Evolutionary conservation across 1,139 yeast genomes (phyloP).

Genomic region (Debaryomycetaceae sp.): DNA sequence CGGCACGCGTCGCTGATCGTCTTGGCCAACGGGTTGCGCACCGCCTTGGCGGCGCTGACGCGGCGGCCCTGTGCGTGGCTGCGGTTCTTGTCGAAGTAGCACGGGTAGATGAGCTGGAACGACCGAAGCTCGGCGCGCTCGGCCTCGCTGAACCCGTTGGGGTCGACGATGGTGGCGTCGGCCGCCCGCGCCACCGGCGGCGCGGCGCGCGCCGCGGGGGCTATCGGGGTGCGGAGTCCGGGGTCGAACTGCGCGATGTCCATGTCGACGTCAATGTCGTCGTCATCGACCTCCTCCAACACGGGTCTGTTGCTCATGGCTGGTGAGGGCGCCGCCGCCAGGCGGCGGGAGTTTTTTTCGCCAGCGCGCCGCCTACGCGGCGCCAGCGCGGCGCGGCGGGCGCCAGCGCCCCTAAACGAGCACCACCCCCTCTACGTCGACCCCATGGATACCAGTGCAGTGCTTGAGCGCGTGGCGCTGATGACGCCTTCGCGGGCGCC

Average conservation of each 20-base stretch:
- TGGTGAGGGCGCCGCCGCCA: slow-evolving; percentile 9
- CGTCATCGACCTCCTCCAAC: slow-evolving; percentile 82
- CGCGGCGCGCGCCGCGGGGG: slow-evolving; percentile 10
- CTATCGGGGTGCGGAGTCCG: slow-evolving; percentile 55
- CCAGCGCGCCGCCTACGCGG: no score
- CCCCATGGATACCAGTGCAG: no score
- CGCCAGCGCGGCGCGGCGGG: no score
- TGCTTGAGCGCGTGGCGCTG: no score
- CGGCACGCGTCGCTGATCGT: slow-evolving; percentile 66
- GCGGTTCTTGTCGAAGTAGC: slow-evolving; percentile 81
- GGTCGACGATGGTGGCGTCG: slow-evolving; percentile 30
- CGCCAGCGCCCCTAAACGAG: neutral
- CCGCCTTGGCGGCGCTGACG: slow-evolving; percentile 62
- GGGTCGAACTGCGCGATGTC: slow-evolving; percentile 92
- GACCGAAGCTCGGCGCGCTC: slow-evolving; percentile 58
- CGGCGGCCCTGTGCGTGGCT: slow-evolving; percentile 82
- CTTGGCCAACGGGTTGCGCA: slow-evolving; percentile 82
- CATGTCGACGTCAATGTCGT: slow-evolving; percentile 89
- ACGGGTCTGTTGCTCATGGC: slow-evolving; percentile 58
- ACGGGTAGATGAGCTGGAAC: slow-evolving; percentile 80
- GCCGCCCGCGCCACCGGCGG: slow-evolving; percentile 6
- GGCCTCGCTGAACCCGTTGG: slow-evolving; percentile 38
- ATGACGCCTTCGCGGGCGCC: no score
- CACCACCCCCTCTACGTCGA: neutral
- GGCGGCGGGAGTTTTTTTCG: neutral